phyloP scores from a whole-genome alignment of 1,139 yeast species.

The Taiozyma onychis region DNA sequence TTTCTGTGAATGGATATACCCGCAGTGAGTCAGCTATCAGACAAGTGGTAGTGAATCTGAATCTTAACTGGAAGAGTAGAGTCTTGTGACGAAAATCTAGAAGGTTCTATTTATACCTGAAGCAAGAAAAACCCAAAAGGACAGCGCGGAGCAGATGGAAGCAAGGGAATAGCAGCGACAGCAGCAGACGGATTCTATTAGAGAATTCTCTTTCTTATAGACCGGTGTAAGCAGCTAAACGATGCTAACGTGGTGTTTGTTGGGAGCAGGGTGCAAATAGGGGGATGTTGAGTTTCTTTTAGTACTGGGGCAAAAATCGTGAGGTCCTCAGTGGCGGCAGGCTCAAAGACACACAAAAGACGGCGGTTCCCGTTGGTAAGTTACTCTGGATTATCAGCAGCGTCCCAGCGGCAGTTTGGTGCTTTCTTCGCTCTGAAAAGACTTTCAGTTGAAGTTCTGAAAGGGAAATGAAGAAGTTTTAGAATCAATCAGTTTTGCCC shows the following conservation, averaged over 20 bases:
- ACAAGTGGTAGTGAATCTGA: not conserved
- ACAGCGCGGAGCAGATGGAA: not conserved
- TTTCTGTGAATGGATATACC: not conserved
- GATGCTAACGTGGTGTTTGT: not conserved
- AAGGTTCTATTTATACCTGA: not conserved
- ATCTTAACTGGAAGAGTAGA: not conserved
- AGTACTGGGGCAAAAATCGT: not conserved
- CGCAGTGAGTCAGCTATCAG: not conserved
- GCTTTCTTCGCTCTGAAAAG: not conserved
- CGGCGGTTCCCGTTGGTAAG: not conserved
- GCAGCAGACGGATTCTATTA: not conserved
- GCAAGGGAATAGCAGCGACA: not conserved
- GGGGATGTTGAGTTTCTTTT: not conserved
- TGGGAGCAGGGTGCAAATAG: not conserved
- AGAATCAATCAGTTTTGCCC: not conserved
- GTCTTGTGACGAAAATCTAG: not conserved
- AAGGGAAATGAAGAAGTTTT: not conserved
- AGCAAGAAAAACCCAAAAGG: not conserved
- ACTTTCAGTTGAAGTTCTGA: not conserved
- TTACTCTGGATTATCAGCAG: not conserved
- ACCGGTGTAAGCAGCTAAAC: not conserved
- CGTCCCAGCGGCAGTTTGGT: not conserved
- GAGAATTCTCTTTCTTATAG: conserved; percentile 1
- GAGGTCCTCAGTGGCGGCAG: not conserved
- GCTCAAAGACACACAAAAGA: not conserved